Evolutionary conservation across 768 basidiomycete genomes (phyloP).

Genomic region (Boletus coccyginus): DNA sequence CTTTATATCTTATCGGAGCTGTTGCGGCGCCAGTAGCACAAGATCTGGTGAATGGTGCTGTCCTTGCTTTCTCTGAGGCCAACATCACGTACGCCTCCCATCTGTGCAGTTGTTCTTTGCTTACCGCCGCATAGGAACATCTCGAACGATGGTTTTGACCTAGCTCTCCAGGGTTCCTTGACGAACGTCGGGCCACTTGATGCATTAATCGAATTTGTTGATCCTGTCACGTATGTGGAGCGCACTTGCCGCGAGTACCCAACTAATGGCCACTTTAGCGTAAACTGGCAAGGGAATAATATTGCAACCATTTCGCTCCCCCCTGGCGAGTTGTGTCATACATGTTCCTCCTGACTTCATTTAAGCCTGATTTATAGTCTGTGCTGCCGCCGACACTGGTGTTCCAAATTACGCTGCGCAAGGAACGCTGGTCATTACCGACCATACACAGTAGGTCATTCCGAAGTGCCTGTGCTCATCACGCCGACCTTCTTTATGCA

Average conservation of each 20-base stretch:
- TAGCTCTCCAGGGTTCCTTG: constrained; percentile 56
- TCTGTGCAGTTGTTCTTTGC: constrained; percentile 40
- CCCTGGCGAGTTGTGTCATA: constrained; percentile 37
- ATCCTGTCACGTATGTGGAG: constrained; percentile 52
- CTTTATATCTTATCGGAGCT: constrained; percentile 66
- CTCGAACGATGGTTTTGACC: constrained; percentile 59
- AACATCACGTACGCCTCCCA: constrained; percentile 48
- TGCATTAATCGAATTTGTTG: constrained; percentile 61
- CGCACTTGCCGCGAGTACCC: background rate
- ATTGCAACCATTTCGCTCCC: constrained; percentile 67
- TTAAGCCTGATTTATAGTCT: constrained; percentile 40
- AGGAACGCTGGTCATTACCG: constrained; percentile 54
- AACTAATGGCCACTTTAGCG: constrained; percentile 33
- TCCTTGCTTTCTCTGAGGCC: constrained; percentile 52
- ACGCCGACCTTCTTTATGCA: constrained; percentile 14
- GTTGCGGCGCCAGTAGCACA: constrained; percentile 68
- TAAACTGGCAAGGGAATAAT: constrained; percentile 58
- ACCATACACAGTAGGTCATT: constrained; percentile 43
- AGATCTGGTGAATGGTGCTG: constrained; percentile 55
- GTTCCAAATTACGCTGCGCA: constrained; percentile 59
- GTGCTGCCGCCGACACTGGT: constrained; percentile 63
- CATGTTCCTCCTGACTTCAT: background rate
- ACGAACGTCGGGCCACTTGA: constrained; percentile 67
- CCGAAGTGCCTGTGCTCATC: background rate
- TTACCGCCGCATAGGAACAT: constrained; percentile 50